Base-by-base conservation (phyloP, 345 rosid genomes). In the Brassica napus region DNA sequence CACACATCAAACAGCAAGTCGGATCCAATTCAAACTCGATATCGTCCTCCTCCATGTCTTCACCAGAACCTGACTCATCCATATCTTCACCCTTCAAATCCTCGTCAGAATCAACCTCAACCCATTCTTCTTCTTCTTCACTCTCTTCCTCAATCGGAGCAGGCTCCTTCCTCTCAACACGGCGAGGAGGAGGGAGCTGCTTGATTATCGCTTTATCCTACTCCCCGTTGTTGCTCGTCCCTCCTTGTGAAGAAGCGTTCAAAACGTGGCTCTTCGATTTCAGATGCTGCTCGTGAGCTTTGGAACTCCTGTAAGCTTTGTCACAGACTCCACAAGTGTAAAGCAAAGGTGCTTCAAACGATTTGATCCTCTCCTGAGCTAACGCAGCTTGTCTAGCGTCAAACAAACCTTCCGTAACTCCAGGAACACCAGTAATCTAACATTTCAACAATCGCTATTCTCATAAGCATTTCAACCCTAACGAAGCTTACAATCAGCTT, bases 361-460 rank as follows among this genome's bases (percentile, higher is more conserved):
- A 62, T 82, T 85, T 89, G 15, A 80, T 77, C 65, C 87, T 91
- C 80, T 93, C 98, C 23, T 86, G 85, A 63, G 86, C 90, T 57
- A 95, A 76, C 0, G 89, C 91, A 9, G 86, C 71, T 83, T 95
- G 97, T 80, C 89, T 88, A 11, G 97, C 97, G 74, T 85, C 75
- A 80, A 91, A 95, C 12, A 95, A 49, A 2, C 89, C 85, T 84
- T 93, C 97, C 16, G 96, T 94, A 83, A 95, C 98, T 71, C 97
- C 99, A 0, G 98, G 98, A 82, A 95, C 98, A 28, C 97, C 98
- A 80, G 97, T 98, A 14, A 95, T 86, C 98, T 94, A 71, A 67
- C 55, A 69, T 60, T 74, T 68, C 16, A 12, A 4, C 63, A 4
- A 32, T 32, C 35, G 14, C 15, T 12, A 47, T 47, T 47, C 15